Conservation (phyloP, 2,329 filamentous ascomycete species). For the Colletotrichum horii region DNA sequence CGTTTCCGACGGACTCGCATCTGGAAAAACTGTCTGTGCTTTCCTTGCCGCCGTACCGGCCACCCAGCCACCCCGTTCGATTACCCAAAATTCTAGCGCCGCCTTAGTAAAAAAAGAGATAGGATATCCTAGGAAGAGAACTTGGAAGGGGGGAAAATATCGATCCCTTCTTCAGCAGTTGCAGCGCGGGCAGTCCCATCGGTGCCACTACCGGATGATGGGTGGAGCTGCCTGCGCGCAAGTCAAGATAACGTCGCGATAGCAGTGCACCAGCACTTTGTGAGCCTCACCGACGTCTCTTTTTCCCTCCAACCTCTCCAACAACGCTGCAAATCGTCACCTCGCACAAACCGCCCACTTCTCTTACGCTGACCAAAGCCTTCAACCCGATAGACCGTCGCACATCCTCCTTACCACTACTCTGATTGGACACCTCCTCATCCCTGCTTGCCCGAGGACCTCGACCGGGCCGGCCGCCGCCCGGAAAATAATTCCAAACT, state of each 20-base stretch:
- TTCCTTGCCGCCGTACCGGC: not conserved
- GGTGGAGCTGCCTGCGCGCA: constrained; percentile 14
- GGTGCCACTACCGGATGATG: constrained; percentile 10
- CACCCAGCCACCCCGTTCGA: not conserved
- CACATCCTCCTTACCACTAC: not conserved
- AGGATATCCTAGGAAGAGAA: not conserved
- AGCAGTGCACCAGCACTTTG: constrained; percentile 3
- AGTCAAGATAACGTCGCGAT: constrained; percentile 19
- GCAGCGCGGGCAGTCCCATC: not conserved
- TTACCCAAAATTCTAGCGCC: not conserved
- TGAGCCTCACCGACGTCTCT: constrained; percentile 7
- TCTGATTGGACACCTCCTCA: not conserved
- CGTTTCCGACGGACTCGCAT: not conserved
- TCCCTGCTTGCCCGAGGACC: not conserved
- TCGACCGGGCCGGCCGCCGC: constrained; percentile 4
- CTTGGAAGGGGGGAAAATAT: not conserved
- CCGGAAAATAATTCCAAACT: not conserved
- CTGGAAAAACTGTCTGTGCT: not conserved
- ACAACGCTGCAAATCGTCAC: not conserved
- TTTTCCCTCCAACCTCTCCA: not conserved
- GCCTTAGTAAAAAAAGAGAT: not conserved
- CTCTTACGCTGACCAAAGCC: not conserved
- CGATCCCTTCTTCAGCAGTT: not conserved
- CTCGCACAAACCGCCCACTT: not conserved
- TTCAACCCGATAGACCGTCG: not conserved